Conservation (phyloP, 805 yeast genomes). For the Kuraishia ogatae region DNA sequence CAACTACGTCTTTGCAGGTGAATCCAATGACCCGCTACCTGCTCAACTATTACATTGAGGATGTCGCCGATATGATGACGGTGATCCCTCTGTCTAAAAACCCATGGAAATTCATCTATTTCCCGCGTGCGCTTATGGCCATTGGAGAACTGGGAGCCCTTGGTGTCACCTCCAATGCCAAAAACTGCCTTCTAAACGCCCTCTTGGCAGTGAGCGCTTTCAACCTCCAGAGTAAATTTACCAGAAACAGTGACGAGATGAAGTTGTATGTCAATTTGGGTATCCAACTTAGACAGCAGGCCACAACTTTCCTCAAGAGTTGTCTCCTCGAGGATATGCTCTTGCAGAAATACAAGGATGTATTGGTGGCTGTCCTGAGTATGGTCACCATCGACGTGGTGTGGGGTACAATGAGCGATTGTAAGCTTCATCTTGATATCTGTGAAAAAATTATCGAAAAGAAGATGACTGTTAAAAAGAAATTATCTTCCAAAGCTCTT, state of each 20-base stretch:
- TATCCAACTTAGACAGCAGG: conserved; percentile 65
- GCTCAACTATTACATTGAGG: conserved; percentile 60
- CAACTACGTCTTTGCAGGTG: conserved; percentile 53
- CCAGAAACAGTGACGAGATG: conserved; percentile 59
- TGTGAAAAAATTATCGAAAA: conserved; percentile 69
- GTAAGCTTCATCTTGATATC: conserved; percentile 64
- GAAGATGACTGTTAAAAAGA: conserved; percentile 58
- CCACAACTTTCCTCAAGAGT: conserved; percentile 54
- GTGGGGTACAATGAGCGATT: conserved; percentile 87
- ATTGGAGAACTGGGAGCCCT: conserved; percentile 71
- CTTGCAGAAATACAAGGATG: conserved; percentile 72
- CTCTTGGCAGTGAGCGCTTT: conserved; percentile 76
- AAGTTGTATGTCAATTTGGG: conserved; percentile 66
- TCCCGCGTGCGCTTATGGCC: conserved; percentile 76
- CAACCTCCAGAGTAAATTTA: conserved; percentile 65
- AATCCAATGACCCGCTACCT: conserved; percentile 67
- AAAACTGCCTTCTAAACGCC: conserved; percentile 72
- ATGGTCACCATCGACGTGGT: conserved; percentile 86
- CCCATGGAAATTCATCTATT: conserved; percentile 84
- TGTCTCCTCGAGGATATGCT: conserved; percentile 45
- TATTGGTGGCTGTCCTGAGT: conserved; percentile 71
- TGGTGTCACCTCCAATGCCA: conserved; percentile 68
- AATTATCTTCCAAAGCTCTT: conserved; percentile 66
- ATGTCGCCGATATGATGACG: conserved; percentile 70
- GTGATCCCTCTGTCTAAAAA: conserved; percentile 61